Base-by-base conservation (phyloP, 345 rosid genomes). In the Gossypium raimondii region DNA sequence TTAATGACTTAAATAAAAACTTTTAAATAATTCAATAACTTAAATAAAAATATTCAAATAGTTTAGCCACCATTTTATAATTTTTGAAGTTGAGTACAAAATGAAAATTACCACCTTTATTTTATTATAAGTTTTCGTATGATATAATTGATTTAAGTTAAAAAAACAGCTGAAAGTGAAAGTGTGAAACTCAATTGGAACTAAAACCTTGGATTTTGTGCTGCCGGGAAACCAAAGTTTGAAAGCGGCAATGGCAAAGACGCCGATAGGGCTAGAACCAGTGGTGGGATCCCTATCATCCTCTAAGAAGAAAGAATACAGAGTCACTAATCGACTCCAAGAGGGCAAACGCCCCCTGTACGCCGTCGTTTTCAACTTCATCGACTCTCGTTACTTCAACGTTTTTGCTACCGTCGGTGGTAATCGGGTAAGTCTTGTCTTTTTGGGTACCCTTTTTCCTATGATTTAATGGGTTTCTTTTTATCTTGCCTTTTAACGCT, bases 341-440 rank as follows among this genome's bases (percentile, higher is more conserved):
- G 99, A 95, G 77, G 96, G 91, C 82, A 93, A 93, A 82, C 93
- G 91, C 7, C 99, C 99, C 64, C 81, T 95, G 27, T 95, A 92
- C 78, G 99, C 97, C 75, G 89, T 95, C 78, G 89, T 91, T 70
- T 95, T 93, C 80, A 93, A 95, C 87, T 95, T 95, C 90, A 87
- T 95, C 27, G 98, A 93, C 78, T 81, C 94, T 72, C 94, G 92
- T 74, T 91, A 87, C 93, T 93, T 93, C 91, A 90, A 78, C 75
- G 90, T 93, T 68, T 95, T 95, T 82, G 96, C 92, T 55, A 93
- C 98, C 76, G 98, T 91, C 78, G 96, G 99, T 78, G 97, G 98
- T 59, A 93, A 93, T 82, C 85, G 94, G 87, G 99, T 93, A 70
- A 61, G 29, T 24, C 44, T 62, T 41, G 0, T 22, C 73, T 59